Conservation (phyloP, 768 basidiomycete genomes). For the Floccularia luteovirens region DNA sequence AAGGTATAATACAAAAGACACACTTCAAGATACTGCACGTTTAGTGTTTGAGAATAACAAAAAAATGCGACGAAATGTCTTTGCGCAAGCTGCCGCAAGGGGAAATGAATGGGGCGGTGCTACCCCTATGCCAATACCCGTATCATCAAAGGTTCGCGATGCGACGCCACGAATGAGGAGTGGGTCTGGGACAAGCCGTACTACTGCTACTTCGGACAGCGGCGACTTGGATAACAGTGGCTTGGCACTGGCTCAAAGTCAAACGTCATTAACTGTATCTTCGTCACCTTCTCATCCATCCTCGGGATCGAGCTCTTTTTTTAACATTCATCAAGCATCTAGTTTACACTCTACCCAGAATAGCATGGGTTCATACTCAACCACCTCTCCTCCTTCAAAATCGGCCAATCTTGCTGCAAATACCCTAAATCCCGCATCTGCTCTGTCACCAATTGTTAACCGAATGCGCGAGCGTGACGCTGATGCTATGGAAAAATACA, state of each 20-base stretch:
- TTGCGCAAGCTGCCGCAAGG: slow-evolving; percentile 64
- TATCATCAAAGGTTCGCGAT: slow-evolving; percentile 38
- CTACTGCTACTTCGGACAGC: slow-evolving; percentile 69
- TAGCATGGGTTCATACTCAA: slow-evolving; percentile 21
- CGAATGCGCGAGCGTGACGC: slow-evolving; percentile 82
- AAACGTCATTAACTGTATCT: slow-evolving; percentile 50
- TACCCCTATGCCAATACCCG: slow-evolving; percentile 32
- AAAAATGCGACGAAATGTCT: slow-evolving; percentile 62
- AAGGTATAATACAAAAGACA: slow-evolving; percentile 70
- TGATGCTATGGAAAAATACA: slow-evolving; percentile 82
- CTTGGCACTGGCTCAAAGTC: slow-evolving; percentile 33
- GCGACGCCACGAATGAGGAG: slow-evolving; percentile 58
- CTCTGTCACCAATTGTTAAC: slow-evolving; percentile 69
- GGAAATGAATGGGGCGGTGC: slow-evolving; percentile 53
- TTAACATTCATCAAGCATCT: slow-evolving; percentile 20
- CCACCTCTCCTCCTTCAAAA: slow-evolving; percentile 24
- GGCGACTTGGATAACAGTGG: slow-evolving; percentile 49
- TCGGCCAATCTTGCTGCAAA: slow-evolving; percentile 27
- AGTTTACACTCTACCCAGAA: slow-evolving; percentile 20
- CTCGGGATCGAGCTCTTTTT: slow-evolving; percentile 34
- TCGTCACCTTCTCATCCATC: slow-evolving; percentile 58
- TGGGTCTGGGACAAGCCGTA: slow-evolving; percentile 75
- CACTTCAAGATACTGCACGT: slow-evolving; percentile 75
- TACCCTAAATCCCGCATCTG: slow-evolving; percentile 29
- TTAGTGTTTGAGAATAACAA: slow-evolving; percentile 75